Base-by-base conservation (phyloP, 345 rosid species). In the Triadica sebifera region DNA sequence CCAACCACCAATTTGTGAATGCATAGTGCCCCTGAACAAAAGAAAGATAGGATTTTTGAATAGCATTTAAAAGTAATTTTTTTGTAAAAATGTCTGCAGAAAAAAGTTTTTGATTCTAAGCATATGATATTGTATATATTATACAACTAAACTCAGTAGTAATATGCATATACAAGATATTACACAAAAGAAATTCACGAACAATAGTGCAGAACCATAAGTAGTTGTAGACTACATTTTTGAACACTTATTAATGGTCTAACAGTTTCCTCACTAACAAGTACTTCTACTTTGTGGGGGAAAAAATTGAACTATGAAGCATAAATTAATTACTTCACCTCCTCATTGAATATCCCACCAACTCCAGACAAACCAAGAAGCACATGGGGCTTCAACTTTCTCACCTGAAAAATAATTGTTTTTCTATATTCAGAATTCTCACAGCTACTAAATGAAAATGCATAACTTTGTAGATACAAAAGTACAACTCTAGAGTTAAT, bases 351-450 rank as follows among this genome's bases (percentile, higher is more conserved):
- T 87, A 93, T 72, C 38, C 99, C 98, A 69, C 97, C 98, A 78
- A 95, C 99, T 83, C 99, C 98, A 80, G 99, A 95, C 81, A 95
- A 84, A 82, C 99, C 99, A 81, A 95, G 96, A 81, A 95, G 96
- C 81, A 91, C 99, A 80, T 90, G 90, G 20, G 99, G 99, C 82
- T 82, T 93, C 77, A 90, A 85, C 84, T 78, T 88, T 82, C 82
- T 95, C 70, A 95, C 94, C 99, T 95, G 91, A 80, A 80, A 16
- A 80, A 37, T 45, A 22, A 66, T 37, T 65, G 69, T 56, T 24
- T 51, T 63, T 74, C 77, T 74, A 69, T 49, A 77, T 79, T 52
- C 34, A 52, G 53, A 75, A 52, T 63, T 77, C 65, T 64, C 67
- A 41, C 53, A n/a, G 67, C 1, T 5, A 29, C 8, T n/a, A 67